Base-by-base conservation (phyloP, 225 moss, liverwort and hornwort genomes). In the Straminergon stramineum region DNA sequence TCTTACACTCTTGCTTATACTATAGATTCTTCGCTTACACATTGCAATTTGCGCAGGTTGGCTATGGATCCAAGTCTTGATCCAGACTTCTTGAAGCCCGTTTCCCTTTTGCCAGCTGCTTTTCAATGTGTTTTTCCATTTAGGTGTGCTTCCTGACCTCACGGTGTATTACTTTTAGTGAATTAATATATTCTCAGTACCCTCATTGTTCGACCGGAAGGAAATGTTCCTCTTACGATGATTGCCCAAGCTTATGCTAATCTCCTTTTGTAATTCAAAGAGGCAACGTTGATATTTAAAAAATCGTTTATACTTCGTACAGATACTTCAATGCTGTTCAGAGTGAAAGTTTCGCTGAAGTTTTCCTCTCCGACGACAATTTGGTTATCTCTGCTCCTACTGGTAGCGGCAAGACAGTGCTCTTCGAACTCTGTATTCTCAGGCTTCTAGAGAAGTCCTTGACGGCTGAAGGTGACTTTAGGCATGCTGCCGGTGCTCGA, bases 311-410 rank as follows among this genome's bases (percentile, higher is more conserved):
- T 82, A 69, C 58, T 89, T 85, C 51, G 75, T 73, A 43, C 93
- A 99, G 99, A 90, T 97, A 97, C 89, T 99, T 99, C 93, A 99
- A 99, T 90, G 92, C 96, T 67, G 96, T 99, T 86, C 99, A 99
- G 92, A 97, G 96, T 90, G 99, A 97, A 89, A 95, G 97, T 91
- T 99, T 99, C 92, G 86, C 93, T 81, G 95, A 96, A 80, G 96
- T 95, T 62, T 99, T 94, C 82, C 92, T 93, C 69, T 95, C 97
- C 56, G 95, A 97, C 90, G 93, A 94, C 76, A 99, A 99, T 88
- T 92, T 99, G 94, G 95, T 97, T 81, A 93, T 97, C 80, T 97
- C 97, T 89, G 97, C 99, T 79, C 99, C 99, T 71, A 99, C 99
- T 86, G 99, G 99, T 66, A 99, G 99, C 88, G 99, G 97, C 81